phyloP scores from a whole-genome alignment of 2,329 filamentous ascomycete species.

The Fusarium sp. region DNA sequence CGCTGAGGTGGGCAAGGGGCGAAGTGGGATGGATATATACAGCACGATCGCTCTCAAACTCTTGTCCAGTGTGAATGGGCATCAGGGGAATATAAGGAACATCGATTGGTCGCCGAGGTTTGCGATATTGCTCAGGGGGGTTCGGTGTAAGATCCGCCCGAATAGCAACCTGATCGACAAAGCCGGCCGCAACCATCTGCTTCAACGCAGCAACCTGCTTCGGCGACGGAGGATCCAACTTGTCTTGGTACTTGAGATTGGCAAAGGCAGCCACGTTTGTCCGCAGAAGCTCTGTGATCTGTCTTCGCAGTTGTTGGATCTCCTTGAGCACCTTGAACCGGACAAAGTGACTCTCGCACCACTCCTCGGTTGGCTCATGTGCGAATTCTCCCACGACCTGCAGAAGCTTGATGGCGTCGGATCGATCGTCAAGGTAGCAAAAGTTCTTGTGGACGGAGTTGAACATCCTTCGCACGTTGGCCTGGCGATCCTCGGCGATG shows the following conservation, averaged over 20 bases:
- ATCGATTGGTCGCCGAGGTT: conserved; percentile 87
- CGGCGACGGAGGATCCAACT: conserved; percentile 68
- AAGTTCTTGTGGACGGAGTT: conserved; percentile 83
- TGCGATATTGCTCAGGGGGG: conserved; percentile 74
- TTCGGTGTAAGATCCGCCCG: conserved; percentile 86
- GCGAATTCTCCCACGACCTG: conserved; percentile 90
- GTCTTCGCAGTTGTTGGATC: conserved; percentile 82
- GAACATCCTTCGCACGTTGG: conserved; percentile 70
- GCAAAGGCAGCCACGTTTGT: conserved; percentile 77
- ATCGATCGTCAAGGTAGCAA: conserved; percentile 82
- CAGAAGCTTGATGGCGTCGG: conserved; percentile 90
- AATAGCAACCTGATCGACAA: conserved; percentile 94
- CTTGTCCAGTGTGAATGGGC: conserved; percentile 64
- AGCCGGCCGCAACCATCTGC: conserved; percentile 91
- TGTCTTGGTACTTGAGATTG: conserved; percentile 67
- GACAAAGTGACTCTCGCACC: conserved; percentile 87
- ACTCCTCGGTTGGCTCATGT: conserved; percentile 76
- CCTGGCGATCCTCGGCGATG: conserved; percentile 76
- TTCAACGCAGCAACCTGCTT: conserved; percentile 84
- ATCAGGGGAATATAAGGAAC: conserved; percentile 91
- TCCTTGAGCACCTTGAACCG: conserved; percentile 89
- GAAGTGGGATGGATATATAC: conserved; percentile 93
- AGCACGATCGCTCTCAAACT: conserved; percentile 67
- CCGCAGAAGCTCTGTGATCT: conserved; percentile 84
- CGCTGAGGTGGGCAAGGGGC: conserved; percentile 76